Percentiles rank a stretch among this genome's conserved stretches.
phyloP scores from a whole-genome alignment of 2,329 filamentous ascomycete genomes.

The Cadophora luteo-olivacea region DNA sequence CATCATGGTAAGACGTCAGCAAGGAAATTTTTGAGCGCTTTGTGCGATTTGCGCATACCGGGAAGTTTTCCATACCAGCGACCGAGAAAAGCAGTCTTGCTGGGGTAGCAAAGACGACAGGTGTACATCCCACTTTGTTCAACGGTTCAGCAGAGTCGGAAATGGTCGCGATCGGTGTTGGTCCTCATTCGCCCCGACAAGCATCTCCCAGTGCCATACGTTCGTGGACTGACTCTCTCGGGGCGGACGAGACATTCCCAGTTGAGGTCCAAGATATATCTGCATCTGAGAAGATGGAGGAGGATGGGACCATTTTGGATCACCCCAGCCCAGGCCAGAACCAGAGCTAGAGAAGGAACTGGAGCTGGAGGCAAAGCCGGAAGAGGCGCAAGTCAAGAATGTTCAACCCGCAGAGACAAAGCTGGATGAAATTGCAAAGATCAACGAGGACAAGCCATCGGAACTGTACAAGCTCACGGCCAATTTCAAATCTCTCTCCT shows the following conservation, averaged over 20 bases:
- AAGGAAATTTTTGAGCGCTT: constrained; percentile 36
- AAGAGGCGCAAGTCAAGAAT: too few relatives aligned
- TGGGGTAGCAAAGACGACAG: too few relatives aligned
- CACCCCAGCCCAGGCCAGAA: neutral
- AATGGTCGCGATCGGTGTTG: neutral
- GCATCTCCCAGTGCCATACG: neutral
- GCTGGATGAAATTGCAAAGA: neutral
- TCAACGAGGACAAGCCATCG: neutral
- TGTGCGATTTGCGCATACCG: constrained; percentile 36
- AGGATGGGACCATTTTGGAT: neutral
- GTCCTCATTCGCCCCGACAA: neutral
- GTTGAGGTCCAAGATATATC: neutral
- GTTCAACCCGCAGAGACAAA: too few relatives aligned
- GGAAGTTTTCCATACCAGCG: constrained; percentile 34
- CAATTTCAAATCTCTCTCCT: constrained; percentile 26
- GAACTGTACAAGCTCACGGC: neutral
- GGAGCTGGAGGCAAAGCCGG: too few relatives aligned
- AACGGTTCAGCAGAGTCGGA: neutral
- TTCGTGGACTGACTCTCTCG: neutral
- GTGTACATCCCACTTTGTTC: too few relatives aligned
- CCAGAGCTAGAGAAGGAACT: neutral
- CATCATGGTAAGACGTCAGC: constrained; percentile 29
- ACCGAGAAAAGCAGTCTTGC: constrained; percentile 5
- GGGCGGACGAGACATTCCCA: neutral
- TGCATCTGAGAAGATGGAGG: neutral